Percentiles rank a stretch among this genome's conserved stretches.
These are phyloP conservation scores for Triangularia setosa DNA, from an alignment of 2,329 filamentous ascomycete genomes.

Conservation along the genomic window DNA sequence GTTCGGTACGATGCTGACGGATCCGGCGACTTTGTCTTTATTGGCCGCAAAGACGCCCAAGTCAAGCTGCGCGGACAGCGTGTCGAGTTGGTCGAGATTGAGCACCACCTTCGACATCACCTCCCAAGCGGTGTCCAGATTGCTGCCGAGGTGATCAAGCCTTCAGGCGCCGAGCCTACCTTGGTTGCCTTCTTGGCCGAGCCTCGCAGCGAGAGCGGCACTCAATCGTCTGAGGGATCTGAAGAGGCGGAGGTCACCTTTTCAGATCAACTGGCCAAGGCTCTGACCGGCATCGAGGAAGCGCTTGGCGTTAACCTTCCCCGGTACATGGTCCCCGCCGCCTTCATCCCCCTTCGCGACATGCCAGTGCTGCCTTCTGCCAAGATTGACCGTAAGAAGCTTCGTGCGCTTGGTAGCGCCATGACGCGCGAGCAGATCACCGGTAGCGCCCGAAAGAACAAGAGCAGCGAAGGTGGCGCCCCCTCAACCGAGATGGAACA, in stretches of 20 bases:
- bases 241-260: constrained; percentile 15
- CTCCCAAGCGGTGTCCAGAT: constrained; percentile 39
- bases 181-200: constrained; percentile 32
- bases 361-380: constrained; percentile 42
- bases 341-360: constrained; percentile 39
- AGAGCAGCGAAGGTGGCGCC: not conserved
- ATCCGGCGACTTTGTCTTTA: constrained; percentile 34
- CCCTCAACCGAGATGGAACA: constrained; percentile 32
- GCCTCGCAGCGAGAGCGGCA: constrained; percentile 1
- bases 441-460: not conserved
- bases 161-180: constrained; percentile 22
- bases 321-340: constrained; percentile 39
- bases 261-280: constrained; percentile 18
- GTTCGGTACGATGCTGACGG: constrained; percentile 41
- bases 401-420: constrained; percentile 31
- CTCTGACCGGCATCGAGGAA: constrained; percentile 19
- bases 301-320: constrained; percentile 22
- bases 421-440: constrained; percentile 17
- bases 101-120: constrained; percentile 36
- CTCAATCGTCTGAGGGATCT: not conserved
- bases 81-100: constrained; percentile 52
- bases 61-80: constrained; percentile 58
- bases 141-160: constrained; percentile 45
- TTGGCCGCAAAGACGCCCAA: constrained; percentile 55
- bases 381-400: constrained; percentile 42